phyloP scores from a whole-genome alignment of 352 stramenopile species.

The Pythium monospermum region DNA sequence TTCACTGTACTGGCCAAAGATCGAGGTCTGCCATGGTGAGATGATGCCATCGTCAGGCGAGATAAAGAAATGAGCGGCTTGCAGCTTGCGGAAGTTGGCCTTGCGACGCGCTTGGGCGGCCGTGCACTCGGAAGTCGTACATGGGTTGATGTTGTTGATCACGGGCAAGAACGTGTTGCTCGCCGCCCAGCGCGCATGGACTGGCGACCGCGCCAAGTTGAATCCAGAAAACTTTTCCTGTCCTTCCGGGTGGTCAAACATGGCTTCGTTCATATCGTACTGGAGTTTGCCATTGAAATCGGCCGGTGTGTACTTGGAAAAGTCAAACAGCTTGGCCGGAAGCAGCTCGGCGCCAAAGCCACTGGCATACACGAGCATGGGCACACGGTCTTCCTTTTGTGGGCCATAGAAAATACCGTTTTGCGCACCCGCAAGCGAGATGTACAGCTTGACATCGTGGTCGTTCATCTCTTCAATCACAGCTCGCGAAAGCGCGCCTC shows the following conservation, averaged over 20 bases:
- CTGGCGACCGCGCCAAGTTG: constrained; percentile 19
- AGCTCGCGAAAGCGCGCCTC: constrained; percentile 26
- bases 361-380: constrained; percentile 22
- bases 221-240: constrained; percentile 8
- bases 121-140: constrained; percentile 2
- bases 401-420: constrained; percentile 45
- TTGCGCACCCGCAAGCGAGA: constrained; percentile 36
- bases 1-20: constrained; percentile 32
- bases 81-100: constrained; percentile 25
- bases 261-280: background rate
- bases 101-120: constrained; percentile 24
- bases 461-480: constrained; percentile 51
- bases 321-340: background rate
- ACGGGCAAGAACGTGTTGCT: constrained; percentile 31
- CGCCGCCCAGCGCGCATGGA: constrained; percentile 4
- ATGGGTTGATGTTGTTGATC: constrained; percentile 27
- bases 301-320: background rate
- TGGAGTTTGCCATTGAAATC: background rate
- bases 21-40: constrained; percentile 29
- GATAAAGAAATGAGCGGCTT: constrained; percentile 28
- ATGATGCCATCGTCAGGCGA: constrained; percentile 29
- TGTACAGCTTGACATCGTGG: constrained; percentile 32
- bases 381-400: constrained; percentile 23
- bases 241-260: background rate
- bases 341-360: background rate